Evolutionary conservation across 257 asterid genomes (phyloP).

Genomic region (Nicotiana sylvestris): DNA sequence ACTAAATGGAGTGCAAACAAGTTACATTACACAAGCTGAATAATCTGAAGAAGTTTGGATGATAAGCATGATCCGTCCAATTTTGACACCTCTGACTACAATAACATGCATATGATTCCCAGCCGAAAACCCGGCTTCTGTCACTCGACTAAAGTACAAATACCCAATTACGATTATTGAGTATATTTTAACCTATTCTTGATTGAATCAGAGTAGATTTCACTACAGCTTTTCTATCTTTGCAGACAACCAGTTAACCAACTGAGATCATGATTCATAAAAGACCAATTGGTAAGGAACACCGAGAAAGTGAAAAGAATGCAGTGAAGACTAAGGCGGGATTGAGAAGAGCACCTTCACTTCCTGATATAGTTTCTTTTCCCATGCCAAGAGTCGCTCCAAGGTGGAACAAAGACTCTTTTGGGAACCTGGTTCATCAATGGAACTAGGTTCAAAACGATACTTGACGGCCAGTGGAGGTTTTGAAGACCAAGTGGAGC

Average conservation of each 20-base stretch:
- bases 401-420: constrained; percentile 84
- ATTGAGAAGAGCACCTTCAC: constrained; percentile 63
- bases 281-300: not conserved
- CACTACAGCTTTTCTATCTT: not conserved
- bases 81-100: constrained; percentile 33
- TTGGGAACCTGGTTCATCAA: constrained; percentile 54
- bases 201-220: not conserved
- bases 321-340: not conserved
- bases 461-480: constrained; percentile 95
- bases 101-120: constrained; percentile 19
- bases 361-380: constrained; percentile 88
- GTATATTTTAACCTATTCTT: constrained; percentile 22
- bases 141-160: not conserved
- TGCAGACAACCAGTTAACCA: not conserved
- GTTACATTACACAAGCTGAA: constrained; percentile 22
- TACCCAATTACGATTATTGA: constrained; percentile 10
- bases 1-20: constrained; percentile 20
- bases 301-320: constrained; percentile 7
- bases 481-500: constrained; percentile 95
- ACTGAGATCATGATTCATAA: not conserved
- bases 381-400: constrained; percentile 98
- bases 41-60: constrained; percentile 20
- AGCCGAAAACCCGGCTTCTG: not conserved
- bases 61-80: constrained; percentile 27
- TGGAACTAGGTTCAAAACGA: constrained; percentile 61